Evolutionary conservation across 2,329 filamentous ascomycete genomes (phyloP).

Genomic region (Fusarium nygamai): DNA sequence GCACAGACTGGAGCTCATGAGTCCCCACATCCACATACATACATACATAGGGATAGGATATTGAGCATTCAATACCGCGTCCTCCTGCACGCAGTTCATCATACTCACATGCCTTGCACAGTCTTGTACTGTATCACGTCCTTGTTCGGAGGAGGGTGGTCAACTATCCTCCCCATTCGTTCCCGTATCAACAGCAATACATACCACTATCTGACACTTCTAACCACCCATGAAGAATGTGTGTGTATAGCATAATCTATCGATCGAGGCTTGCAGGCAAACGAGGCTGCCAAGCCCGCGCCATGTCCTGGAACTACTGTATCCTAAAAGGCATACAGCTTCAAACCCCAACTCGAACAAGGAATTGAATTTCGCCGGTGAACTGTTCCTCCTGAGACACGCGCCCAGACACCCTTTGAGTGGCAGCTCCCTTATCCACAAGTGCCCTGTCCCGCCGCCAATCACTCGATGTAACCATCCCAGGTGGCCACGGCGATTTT

Average conservation of each 20-base stretch:
- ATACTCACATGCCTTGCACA: slow-evolving; percentile 35
- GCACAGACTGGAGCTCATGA: slow-evolving; percentile 29
- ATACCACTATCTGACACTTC: slow-evolving; percentile 3
- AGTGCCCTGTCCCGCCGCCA: slow-evolving; percentile 27
- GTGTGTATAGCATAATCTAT: slow-evolving; percentile 18
- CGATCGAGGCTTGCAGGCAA: slow-evolving; percentile 31
- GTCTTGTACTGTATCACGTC: slow-evolving; percentile 1
- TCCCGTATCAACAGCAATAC: slow-evolving; percentile 4
- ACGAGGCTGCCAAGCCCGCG: slow-evolving; percentile 31
- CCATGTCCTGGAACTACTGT: slow-evolving; percentile 20
- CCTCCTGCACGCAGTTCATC: slow-evolving; percentile 30
- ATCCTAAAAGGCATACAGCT: slow-evolving; percentile 11
- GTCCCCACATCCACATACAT: background rate
- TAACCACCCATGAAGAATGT: slow-evolving; percentile 15
- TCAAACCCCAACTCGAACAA: slow-evolving; percentile 26
- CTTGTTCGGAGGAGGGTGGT: slow-evolving; percentile 23
- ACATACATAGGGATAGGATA: background rate
- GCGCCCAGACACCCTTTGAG: slow-evolving; percentile 41
- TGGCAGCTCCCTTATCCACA: slow-evolving; percentile 38
- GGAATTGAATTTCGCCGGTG: slow-evolving; percentile 38
- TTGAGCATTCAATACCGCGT: background rate
- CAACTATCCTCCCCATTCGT: slow-evolving; percentile 27
- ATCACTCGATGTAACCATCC: slow-evolving; percentile 43
- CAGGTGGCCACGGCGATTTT: slow-evolving; percentile 41
- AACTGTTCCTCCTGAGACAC: slow-evolving; percentile 42